Percentiles rank a stretch among this genome's conserved stretches.
These are phyloP conservation scores for Theileria parva DNA, from an alignment of 169 alveolate species.

Conservation along the genomic window DNA sequence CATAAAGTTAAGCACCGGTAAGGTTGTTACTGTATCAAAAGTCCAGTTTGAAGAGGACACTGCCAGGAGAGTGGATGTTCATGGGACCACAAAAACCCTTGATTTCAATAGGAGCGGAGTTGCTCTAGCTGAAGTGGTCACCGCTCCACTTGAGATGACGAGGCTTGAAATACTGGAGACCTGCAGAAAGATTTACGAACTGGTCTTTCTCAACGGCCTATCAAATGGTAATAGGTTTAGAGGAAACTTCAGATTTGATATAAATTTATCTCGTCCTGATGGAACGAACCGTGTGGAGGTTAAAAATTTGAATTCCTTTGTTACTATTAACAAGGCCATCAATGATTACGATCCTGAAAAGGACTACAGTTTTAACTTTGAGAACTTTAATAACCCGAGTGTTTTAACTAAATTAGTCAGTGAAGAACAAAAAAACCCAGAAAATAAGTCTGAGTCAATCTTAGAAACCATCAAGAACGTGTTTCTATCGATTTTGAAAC, in stretches of 20 bases:
- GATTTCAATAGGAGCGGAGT: conserved; percentile 79
- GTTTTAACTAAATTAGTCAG: not conserved
- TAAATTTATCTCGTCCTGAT: conserved; percentile 68
- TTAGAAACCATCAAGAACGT: conserved; percentile 1
- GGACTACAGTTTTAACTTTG: not conserved
- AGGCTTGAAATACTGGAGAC: conserved; percentile 67
- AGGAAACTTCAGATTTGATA: conserved; percentile 76
- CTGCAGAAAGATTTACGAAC: conserved; percentile 58
- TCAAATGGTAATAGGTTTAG: conserved; percentile 72
- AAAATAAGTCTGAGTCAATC: conserved; percentile 8
- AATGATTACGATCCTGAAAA: conserved; percentile 22
- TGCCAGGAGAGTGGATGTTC: conserved; percentile 49
- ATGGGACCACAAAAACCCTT: conserved; percentile 28
- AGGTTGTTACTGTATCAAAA: conserved; percentile 46
- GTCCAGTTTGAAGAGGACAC: conserved; percentile 79
- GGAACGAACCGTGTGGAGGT: conserved; percentile 61
- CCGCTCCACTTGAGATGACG: conserved; percentile 65
- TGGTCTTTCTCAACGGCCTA: conserved; percentile 51
- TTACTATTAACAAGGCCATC: conserved; percentile 47
- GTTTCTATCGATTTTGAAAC: not conserved
- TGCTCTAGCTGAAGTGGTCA: conserved; percentile 73
- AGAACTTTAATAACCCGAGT: not conserved
- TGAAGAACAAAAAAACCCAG: not conserved
- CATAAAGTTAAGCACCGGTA: conserved; percentile 46
- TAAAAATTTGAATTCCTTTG: conserved; percentile 74